A percentile compares a stretch with the other conserved stretches of the same genome.
Conservation (phyloP, 331 rosid species). For the Saraca asoca region DNA sequence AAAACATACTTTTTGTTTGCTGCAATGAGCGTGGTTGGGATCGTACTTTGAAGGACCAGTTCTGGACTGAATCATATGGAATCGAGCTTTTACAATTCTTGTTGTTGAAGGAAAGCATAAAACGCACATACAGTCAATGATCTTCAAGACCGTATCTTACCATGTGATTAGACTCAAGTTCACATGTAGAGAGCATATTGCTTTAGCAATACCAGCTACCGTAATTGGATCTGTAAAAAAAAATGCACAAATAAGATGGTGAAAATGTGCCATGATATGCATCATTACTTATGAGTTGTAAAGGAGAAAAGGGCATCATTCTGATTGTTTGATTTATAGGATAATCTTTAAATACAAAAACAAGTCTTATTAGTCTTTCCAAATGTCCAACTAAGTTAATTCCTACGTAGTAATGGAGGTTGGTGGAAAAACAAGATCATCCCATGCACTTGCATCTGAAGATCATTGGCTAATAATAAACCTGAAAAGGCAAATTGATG, state of each 20-base stretch:
- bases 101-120: constrained; percentile 43
- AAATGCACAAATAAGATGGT: constrained; percentile 12
- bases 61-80: too few species aligned
- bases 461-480: constrained; percentile 32
- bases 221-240: constrained; percentile 16
- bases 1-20: too few species aligned
- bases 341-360: too few species aligned
- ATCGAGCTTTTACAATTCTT: constrained; percentile 23
- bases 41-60: too few species aligned
- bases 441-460: constrained; percentile 18
- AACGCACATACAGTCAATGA: constrained; percentile 19
- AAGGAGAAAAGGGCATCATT: not conserved
- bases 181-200: constrained; percentile 36
- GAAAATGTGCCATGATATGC: constrained; percentile 28
- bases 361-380: not conserved
- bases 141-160: constrained; percentile 36
- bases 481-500: constrained; percentile 30
- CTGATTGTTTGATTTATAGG: not conserved
- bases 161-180: constrained; percentile 28
- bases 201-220: constrained; percentile 13
- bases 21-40: too few species aligned
- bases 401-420: constrained; percentile 28
- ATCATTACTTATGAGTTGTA: constrained; percentile 26
- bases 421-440: constrained; percentile 31
- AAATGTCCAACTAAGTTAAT: constrained; percentile 29